phyloP scores from a whole-genome alignment of 108 stramenopile genomes.

The Fragilaria crotonensis region DNA sequence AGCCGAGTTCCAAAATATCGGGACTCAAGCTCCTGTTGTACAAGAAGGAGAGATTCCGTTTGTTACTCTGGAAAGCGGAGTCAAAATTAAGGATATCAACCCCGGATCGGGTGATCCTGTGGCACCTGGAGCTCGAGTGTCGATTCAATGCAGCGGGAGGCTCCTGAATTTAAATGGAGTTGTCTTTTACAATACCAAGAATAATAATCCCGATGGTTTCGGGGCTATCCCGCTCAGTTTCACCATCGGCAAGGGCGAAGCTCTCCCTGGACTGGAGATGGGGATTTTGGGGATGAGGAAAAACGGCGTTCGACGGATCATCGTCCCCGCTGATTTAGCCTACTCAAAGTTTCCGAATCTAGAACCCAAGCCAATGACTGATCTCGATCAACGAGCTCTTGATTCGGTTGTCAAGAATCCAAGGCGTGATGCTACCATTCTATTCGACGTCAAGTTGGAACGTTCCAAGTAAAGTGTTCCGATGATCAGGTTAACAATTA shows the following conservation, averaged over 20 bases:
- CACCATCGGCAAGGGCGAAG: conserved; percentile 39
- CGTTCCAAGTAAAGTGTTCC: too few species aligned
- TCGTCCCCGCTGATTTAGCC: conserved; percentile 48
- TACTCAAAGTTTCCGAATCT: conserved; percentile 39
- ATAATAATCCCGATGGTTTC: conserved; percentile 63
- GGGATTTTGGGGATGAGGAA: conserved; percentile 56
- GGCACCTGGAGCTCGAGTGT: conserved; percentile 18
- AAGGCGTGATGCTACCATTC: conserved; percentile 47
- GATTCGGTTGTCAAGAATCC: conserved; percentile 66
- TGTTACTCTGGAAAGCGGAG: conserved; percentile 39
- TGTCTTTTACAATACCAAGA: conserved; percentile 66
- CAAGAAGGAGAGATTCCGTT: conserved; percentile 42
- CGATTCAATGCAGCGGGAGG: conserved; percentile 44
- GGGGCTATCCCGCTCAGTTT: conserved; percentile 51
- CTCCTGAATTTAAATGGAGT: conserved; percentile 67
- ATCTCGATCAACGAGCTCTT: conserved; percentile 45
- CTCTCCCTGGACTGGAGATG: conserved; percentile 51
- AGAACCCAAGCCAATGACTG: conserved; percentile 53
- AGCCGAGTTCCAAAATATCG: conserved; percentile 37
- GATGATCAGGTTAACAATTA: too few species aligned
- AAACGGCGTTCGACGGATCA: conserved; percentile 42
- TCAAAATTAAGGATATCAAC: conserved; percentile 58
- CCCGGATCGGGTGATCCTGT: conserved; percentile 30
- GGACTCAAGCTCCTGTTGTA: conserved; percentile 42
- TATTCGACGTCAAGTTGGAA: conserved; percentile 65